Percentiles rank a stretch among this genome's conserved stretches.
Conservation (phyloP, 257 asterid genomes). For the Leonotis leonurus region DNA sequence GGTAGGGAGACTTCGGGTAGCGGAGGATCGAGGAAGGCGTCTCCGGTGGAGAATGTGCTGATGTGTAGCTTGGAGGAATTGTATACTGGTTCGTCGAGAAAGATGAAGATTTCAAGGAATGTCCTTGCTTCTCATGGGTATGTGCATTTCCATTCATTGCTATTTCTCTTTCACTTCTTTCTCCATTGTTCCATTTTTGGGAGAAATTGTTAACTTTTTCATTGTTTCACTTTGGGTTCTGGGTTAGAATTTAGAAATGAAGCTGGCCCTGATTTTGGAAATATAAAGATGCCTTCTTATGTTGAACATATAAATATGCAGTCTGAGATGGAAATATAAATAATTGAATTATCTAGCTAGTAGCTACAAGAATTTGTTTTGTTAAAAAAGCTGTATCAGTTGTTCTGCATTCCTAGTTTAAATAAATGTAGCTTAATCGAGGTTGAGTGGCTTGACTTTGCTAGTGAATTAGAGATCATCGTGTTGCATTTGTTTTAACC, state of each 20-base stretch:
- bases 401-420: too few species aligned
- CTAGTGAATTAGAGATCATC: too few species aligned
- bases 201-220: neutral
- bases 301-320: too few species aligned
- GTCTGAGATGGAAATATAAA: too few species aligned
- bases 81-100: slow-evolving; percentile 66
- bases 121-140: slow-evolving; percentile 69
- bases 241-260: neutral
- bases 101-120: slow-evolving; percentile 88
- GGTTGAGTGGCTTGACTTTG: too few species aligned
- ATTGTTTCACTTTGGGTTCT: neutral
- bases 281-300: too few species aligned
- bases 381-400: too few species aligned
- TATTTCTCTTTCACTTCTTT: neutral
- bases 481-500: too few species aligned
- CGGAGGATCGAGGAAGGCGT: slow-evolving; percentile 54
- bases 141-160: slow-evolving; percentile 13
- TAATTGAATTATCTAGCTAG: too few species aligned
- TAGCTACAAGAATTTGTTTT: too few species aligned
- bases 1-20: slow-evolving; percentile 27
- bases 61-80: slow-evolving; percentile 89
- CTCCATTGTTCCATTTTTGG: neutral
- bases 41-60: slow-evolving; percentile 65
- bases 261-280: too few species aligned
- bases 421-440: too few species aligned